A percentile compares a stretch with the other conserved stretches of the same genome.
Evolutionary conservation across 805 yeast species (phyloP).

Genomic region (Saccharomycopsis sp.): DNA sequence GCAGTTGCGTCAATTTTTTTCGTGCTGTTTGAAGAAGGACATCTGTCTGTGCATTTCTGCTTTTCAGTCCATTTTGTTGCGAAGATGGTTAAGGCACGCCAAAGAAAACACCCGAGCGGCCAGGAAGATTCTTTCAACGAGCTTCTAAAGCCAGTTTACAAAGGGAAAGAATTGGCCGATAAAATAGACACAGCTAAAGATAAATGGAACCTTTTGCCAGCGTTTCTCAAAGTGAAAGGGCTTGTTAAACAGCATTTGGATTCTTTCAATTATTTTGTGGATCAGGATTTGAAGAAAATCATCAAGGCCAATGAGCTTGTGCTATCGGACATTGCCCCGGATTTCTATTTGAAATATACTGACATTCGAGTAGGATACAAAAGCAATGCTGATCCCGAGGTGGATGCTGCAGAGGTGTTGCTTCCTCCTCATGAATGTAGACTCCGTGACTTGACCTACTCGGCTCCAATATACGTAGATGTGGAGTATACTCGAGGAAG

Average conservation of each 20-base stretch:
- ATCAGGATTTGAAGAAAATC: slow-evolving; percentile 86
- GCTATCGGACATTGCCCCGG: slow-evolving; percentile 93
- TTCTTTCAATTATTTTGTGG: slow-evolving; percentile 96
- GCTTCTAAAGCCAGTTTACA: slow-evolving; percentile 70
- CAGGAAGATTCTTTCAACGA: slow-evolving; percentile 67
- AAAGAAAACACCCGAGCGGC: background rate
- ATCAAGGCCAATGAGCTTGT: slow-evolving; percentile 85
- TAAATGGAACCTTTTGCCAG: slow-evolving; percentile 95
- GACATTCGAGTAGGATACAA: slow-evolving; percentile 89
- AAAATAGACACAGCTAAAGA: slow-evolving; percentile 88
- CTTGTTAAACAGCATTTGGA: slow-evolving; percentile 95
- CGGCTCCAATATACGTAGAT: slow-evolving; percentile 94
- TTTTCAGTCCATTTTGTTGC: too few species aligned
- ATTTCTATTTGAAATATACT: slow-evolving; percentile 84
- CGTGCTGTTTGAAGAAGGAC: too few species aligned
- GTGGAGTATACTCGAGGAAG: slow-evolving; percentile 96
- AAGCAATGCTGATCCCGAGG: slow-evolving; percentile 10
- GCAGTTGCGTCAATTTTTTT: too few species aligned
- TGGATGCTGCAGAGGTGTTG: slow-evolving; percentile 46
- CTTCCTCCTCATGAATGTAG: slow-evolving; percentile 94
- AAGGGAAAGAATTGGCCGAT: slow-evolving; percentile 83
- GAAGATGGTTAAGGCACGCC: slow-evolving; percentile 14
- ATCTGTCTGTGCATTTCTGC: too few species aligned
- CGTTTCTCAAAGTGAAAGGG: slow-evolving; percentile 92
- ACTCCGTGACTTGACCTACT: slow-evolving; percentile 85